These are phyloP conservation scores for Berberis vulgaris DNA, from an alignment of 164 flowering plant species.

Conservation along the genomic window DNA sequence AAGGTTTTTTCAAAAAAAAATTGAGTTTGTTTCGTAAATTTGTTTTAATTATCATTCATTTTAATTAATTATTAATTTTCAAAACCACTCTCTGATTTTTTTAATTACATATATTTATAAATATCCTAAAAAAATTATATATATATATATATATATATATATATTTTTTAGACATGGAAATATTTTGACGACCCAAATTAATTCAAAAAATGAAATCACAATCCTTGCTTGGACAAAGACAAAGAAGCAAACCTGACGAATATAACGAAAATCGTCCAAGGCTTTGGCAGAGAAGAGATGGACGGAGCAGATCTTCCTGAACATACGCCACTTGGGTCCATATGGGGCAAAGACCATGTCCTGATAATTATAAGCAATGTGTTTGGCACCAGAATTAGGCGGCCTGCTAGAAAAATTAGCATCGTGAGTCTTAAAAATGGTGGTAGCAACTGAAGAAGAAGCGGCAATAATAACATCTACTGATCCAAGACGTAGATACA, in stretches of 20 bases:
- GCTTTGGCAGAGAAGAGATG: slow-evolving; percentile 82
- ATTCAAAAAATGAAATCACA: background rate
- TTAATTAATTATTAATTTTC: too few relatives aligned
- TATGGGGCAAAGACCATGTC: slow-evolving; percentile 86
- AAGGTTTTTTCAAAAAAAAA: too few relatives aligned
- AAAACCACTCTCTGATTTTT: too few relatives aligned
- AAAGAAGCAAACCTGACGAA: slow-evolving; percentile 22
- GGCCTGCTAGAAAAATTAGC: slow-evolving; percentile 73
- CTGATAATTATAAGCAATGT: slow-evolving; percentile 69
- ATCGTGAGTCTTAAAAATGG: slow-evolving; percentile 63
- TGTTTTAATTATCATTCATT: too few relatives aligned
- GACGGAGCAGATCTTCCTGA: slow-evolving; percentile 58
- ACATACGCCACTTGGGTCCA: slow-evolving; percentile 75
- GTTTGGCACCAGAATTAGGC: slow-evolving; percentile 59
- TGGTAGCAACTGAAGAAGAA: slow-evolving; percentile 56
- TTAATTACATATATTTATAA: too few relatives aligned
- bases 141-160: too few relatives aligned
- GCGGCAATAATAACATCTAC: slow-evolving; percentile 72
- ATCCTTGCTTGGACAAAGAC: background rate
- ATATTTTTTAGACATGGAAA: too few relatives aligned
- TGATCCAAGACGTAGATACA: slow-evolving; percentile 63
- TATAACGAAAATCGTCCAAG: slow-evolving; percentile 48
- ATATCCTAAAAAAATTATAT: background rate
- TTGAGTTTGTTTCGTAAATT: too few relatives aligned
- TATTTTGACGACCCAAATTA: too few relatives aligned